These are phyloP conservation scores for Salix udensis DNA, from an alignment of 345 rosid species.

Conservation along the genomic window DNA sequence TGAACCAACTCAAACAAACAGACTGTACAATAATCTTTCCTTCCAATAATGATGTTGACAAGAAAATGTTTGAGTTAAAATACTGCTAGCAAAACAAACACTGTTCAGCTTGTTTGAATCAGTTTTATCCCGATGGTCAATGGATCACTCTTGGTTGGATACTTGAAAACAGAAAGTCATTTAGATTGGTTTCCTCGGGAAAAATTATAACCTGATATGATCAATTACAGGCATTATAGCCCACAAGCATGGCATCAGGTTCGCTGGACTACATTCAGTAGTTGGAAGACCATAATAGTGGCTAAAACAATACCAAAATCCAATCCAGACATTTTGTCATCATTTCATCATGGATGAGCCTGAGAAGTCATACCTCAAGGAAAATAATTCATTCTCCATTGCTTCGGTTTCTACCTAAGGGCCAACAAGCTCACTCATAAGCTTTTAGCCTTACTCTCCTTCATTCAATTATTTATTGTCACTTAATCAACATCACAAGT, in stretches of 20 bases:
- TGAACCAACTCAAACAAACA: too few species aligned
- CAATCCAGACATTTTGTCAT: background rate
- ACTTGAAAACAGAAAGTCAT: too few species aligned
- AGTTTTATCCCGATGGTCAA: background rate
- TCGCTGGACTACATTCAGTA: background rate
- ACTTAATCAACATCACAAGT: background rate
- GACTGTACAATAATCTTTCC: too few species aligned
- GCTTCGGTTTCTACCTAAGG: background rate
- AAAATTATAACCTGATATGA: background rate
- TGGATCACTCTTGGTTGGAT: background rate
- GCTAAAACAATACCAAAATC: background rate
- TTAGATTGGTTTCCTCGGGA: background rate
- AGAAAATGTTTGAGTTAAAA: background rate
- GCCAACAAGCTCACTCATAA: background rate
- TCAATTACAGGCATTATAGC: too few species aligned
- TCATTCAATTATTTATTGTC: background rate
- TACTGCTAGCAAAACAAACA: background rate
- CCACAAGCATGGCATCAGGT: background rate
- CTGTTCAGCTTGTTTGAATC: background rate
- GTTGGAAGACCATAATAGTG: background rate
- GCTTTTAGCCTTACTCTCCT: background rate
- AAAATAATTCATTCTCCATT: background rate
- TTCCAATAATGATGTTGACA: background rate
- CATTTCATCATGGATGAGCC: background rate
- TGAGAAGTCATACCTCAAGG: background rate